phyloP scores from a whole-genome alignment of 75 land plant genomes.

The Chamaecyparis obtusa region DNA sequence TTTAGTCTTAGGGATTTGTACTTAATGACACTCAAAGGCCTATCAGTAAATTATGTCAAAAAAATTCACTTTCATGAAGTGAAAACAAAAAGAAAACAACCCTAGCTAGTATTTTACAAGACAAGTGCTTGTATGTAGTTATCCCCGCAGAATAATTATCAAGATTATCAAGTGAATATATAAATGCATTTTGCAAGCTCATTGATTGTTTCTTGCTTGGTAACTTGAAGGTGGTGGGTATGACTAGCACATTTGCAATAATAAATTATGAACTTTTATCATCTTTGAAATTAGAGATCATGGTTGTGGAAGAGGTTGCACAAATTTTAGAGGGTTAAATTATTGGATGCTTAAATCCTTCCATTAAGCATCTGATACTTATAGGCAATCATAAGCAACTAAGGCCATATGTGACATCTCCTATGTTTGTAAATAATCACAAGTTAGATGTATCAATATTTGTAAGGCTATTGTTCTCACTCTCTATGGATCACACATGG shows the following conservation, averaged over 20 bases:
- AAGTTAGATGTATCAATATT: no score
- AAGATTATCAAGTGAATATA: neutral
- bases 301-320: constrained; percentile 49
- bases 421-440: no score
- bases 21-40: no score
- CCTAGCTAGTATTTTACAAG: neutral
- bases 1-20: no score
- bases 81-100: neutral
- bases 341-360: constrained; percentile 36
- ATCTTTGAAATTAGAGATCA: constrained; percentile 17
- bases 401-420: no score
- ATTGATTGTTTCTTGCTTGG: constrained; percentile 18
- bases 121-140: neutral
- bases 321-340: constrained; percentile 43
- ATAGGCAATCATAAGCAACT: no score
- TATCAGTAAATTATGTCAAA: no score
- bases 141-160: neutral
- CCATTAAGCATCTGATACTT: no score
- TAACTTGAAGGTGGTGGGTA: constrained; percentile 27
- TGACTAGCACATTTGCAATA: constrained; percentile 36
- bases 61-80: no score
- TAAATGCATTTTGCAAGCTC: constrained; percentile 7
- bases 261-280: constrained; percentile 17
- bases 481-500: no score
- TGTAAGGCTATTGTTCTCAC: no score